These are phyloP conservation scores for Madurella fahalii DNA, from an alignment of 2,329 filamentous ascomycete species.

Conservation along the genomic window DNA sequence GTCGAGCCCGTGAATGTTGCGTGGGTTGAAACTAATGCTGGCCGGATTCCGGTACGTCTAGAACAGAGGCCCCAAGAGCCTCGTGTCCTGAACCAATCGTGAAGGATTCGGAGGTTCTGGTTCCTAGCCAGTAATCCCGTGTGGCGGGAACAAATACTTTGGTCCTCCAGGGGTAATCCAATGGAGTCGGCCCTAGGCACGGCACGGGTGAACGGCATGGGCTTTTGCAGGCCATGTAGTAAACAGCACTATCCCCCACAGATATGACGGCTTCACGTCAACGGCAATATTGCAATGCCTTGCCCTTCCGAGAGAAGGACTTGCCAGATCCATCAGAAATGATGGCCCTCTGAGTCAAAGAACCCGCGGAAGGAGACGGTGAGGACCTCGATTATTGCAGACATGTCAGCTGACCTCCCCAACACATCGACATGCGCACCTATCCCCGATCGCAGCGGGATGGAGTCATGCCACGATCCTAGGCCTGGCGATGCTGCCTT, in stretches of 20 bases:
- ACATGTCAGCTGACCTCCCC: conserved; percentile 19
- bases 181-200: conserved; percentile 3
- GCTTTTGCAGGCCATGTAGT: not conserved
- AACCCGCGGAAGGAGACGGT: not conserved
- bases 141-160: not conserved
- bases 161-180: conserved; percentile 1
- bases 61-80: not conserved
- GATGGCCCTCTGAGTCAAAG: not conserved
- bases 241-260: too few relatives aligned
- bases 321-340: too few relatives aligned
- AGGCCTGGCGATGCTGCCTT: conserved; percentile 18
- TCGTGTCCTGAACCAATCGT: conserved; percentile 1
- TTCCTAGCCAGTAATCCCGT: conserved; percentile 4
- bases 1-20: too few relatives aligned
- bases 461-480: conserved; percentile 18
- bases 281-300: too few relatives aligned
- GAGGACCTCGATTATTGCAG: not conserved
- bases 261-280: too few relatives aligned
- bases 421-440: conserved; percentile 1
- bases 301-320: too few relatives aligned
- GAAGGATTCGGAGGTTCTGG: conserved; percentile 4
- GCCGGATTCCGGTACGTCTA: not conserved
- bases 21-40: too few relatives aligned
- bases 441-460: conserved; percentile 13
- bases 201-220: conserved; percentile 17